Percentiles rank a stretch among this genome's conserved stretches.
Evolutionary conservation across 768 basidiomycete species (phyloP).

Genomic region (Sistotremastrum niveocremeum): DNA sequence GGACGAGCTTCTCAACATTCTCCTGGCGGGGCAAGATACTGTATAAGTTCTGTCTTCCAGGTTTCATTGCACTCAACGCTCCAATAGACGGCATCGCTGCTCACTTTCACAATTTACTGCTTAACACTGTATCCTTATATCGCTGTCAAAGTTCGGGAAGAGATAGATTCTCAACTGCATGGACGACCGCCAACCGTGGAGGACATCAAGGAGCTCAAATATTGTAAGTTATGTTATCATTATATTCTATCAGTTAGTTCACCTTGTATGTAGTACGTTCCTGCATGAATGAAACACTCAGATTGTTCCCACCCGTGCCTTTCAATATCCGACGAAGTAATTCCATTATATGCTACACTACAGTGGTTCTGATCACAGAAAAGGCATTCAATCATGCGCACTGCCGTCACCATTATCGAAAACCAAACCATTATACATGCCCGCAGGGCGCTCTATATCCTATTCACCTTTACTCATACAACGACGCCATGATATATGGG

Average conservation of each 20-base stretch:
- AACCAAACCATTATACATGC: constrained; percentile 5
- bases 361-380: background rate
- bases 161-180: constrained; percentile 10
- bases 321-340: constrained; percentile 16
- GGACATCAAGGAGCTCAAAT: constrained; percentile 14
- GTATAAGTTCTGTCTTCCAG: background rate
- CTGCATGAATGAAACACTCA: constrained; percentile 22
- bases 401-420: constrained; percentile 6
- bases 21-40: constrained; percentile 25
- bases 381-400: constrained; percentile 6
- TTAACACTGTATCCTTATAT: constrained; percentile 15
- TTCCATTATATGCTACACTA: background rate
- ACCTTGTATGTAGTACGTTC: constrained; percentile 4
- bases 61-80: background rate
- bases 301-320: constrained; percentile 26
- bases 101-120: constrained; percentile 19
- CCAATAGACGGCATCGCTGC: constrained; percentile 13
- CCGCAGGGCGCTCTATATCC: constrained; percentile 11
- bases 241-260: background rate
- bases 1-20: constrained; percentile 26
- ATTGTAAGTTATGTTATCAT: constrained; percentile 11
- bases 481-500: constrained; percentile 19
- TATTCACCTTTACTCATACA: constrained; percentile 17
- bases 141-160: constrained; percentile 7
- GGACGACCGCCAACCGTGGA: constrained; percentile 9